These are phyloP conservation scores for Oryza rufipogon DNA, from an alignment of 176 grass and related monocot genomes.

Conservation along the genomic window DNA sequence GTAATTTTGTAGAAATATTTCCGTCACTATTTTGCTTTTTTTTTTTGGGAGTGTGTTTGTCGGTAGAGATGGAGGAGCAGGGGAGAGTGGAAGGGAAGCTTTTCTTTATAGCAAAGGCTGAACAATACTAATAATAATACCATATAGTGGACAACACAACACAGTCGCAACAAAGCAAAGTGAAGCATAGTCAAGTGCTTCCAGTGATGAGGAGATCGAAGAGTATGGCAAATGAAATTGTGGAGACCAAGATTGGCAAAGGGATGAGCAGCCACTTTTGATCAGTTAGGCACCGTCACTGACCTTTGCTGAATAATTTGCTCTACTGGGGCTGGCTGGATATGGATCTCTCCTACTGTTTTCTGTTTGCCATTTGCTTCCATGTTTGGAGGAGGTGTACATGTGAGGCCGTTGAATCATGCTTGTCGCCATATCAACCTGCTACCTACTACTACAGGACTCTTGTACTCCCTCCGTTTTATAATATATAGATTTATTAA, in stretches of 20 bases:
- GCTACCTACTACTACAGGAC: no score
- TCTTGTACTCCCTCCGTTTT: no score
- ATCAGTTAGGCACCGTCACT: background rate
- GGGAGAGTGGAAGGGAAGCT: background rate
- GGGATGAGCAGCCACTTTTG: background rate
- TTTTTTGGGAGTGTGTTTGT: background rate
- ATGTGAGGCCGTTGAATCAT: background rate
- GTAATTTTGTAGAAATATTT: background rate
- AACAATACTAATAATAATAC: background rate
- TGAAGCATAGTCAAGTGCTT: no score
- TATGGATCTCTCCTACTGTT: background rate
- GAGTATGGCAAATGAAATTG: no score
- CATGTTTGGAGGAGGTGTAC: background rate
- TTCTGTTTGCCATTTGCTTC: background rate
- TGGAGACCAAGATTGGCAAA: constrained; percentile 11
- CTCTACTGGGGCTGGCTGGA: background rate
- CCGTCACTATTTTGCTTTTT: background rate
- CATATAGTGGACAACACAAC: no score
- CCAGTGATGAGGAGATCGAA: no score
- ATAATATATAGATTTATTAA: no score
- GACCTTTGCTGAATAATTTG: background rate
- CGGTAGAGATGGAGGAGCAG: background rate
- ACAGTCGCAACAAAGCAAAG: background rate
- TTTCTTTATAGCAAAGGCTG: background rate
- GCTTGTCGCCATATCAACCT: background rate